These are phyloP conservation scores for Penicillium argentinense DNA, from an alignment of 495 filamentous ascomycete genomes.

Conservation along the genomic window DNA sequence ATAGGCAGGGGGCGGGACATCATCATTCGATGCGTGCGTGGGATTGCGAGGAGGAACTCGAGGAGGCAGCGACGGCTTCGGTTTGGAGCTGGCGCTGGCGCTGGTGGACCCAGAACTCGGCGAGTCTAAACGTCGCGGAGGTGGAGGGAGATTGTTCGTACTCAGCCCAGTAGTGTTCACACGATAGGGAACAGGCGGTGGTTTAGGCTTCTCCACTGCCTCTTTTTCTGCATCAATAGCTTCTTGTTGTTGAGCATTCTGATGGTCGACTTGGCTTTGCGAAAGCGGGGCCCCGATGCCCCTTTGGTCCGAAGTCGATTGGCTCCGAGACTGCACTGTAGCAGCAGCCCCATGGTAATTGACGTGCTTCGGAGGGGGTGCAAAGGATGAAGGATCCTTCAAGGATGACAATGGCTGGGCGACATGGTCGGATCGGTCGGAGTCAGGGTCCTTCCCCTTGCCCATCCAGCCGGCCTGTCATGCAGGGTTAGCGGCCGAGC, in stretches of 20 bases:
- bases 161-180: conserved; percentile 69
- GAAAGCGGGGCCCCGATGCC: conserved; percentile 51
- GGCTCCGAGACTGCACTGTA: conserved; percentile 44
- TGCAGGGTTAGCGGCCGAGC: conserved; percentile 8
- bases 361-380: conserved; percentile 75
- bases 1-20: conserved; percentile 56
- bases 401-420: conserved; percentile 73
- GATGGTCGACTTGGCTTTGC: conserved; percentile 35
- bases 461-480: conserved; percentile 40
- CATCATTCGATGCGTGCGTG: conserved; percentile 38
- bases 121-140: conserved; percentile 59
- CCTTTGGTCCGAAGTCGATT: conserved; percentile 46
- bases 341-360: conserved; percentile 54
- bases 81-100: conserved; percentile 32
- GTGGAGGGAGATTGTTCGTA: conserved; percentile 67
- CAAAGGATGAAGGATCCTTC: conserved; percentile 81
- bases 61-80: conserved; percentile 62
- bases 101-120: conserved; percentile 32
- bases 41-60: conserved; percentile 70
- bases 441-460: conserved; percentile 45
- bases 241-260: conserved; percentile 34
- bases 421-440: conserved; percentile 46
- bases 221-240: conserved; percentile 34
- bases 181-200: conserved; percentile 67
- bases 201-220: conserved; percentile 41